A percentile compares a stretch with the other conserved stretches of the same genome.
phyloP scores from a whole-genome alignment of 129 eudicot species.

The Artemisia tridentata region DNA sequence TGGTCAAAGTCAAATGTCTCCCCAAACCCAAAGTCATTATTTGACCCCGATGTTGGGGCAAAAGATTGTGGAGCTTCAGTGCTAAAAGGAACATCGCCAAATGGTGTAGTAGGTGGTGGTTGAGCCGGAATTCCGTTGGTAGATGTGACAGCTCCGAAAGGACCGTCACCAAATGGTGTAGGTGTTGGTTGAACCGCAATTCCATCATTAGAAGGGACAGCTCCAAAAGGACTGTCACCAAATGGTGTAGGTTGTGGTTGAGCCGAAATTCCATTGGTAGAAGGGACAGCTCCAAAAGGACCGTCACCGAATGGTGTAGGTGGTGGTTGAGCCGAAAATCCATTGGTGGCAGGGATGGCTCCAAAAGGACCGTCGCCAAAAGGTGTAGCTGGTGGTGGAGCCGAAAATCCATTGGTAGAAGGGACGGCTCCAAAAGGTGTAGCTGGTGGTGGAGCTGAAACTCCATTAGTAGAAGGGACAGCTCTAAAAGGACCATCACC shows the following conservation, averaged over 20 bases:
- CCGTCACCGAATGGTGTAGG: slow-evolving; percentile 75
- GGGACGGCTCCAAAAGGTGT: neutral
- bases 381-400: neutral
- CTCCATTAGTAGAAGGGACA: slow-evolving; percentile 41
- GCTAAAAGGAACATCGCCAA: slow-evolving; percentile 8
- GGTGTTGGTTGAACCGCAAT: neutral
- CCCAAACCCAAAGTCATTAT: slow-evolving; percentile 36
- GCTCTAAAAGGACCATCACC: slow-evolving; percentile 90
- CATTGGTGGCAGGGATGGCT: too few species aligned
- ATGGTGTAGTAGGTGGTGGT: neutral
- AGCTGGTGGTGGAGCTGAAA: slow-evolving; percentile 30
- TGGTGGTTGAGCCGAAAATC: too few species aligned
- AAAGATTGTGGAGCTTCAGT: slow-evolving; percentile 35
- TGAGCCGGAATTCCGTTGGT: too few species aligned
- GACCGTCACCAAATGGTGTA: neutral
- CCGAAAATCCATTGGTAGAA: too few species aligned
- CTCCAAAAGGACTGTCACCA: slow-evolving; percentile 4
- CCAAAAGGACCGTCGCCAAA: neutral
- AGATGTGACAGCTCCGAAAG: too few species aligned
- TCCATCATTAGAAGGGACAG: slow-evolving; percentile 3
- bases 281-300: slow-evolving; percentile 15
- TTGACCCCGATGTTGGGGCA: slow-evolving; percentile 24
- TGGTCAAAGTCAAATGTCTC: slow-evolving; percentile 38
- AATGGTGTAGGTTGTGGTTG: slow-evolving; percentile 32
- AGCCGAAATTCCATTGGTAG: slow-evolving; percentile 5